Percentiles rank a stretch among this genome's conserved stretches.
These are phyloP conservation scores for Fusarium proliferatum DNA, from an alignment of 2,329 filamentous ascomycete species.

Conservation along the genomic window DNA sequence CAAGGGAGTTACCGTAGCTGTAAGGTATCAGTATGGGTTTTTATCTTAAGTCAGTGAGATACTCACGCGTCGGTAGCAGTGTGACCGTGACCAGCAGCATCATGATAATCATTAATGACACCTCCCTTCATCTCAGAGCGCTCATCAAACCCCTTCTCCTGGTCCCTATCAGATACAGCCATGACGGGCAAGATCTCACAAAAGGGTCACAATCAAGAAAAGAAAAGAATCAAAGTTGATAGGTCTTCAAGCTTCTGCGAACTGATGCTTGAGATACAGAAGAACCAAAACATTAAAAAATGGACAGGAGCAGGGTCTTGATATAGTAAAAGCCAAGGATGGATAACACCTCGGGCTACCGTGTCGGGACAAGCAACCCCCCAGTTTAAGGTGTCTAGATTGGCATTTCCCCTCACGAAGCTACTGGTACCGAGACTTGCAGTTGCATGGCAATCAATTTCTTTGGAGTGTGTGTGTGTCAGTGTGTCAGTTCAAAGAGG, in stretches of 20 bases:
- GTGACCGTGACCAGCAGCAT: conserved; percentile 40
- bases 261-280: conserved; percentile 19
- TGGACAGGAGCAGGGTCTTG: conserved; percentile 17
- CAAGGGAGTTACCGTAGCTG: conserved; percentile 43
- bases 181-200: conserved; percentile 12
- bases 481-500: not conserved
- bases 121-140: conserved; percentile 38
- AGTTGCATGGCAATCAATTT: conserved; percentile 3
- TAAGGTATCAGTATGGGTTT: not conserved
- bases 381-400: conserved; percentile 9
- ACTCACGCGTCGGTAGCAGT: conserved; percentile 43
- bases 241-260: conserved; percentile 13
- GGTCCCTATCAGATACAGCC: conserved; percentile 38
- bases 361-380: conserved; percentile 33
- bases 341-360: conserved; percentile 41
- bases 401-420: conserved; percentile 37
- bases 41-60: not conserved
- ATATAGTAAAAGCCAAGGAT: conserved; percentile 33
- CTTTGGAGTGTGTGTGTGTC: not conserved
- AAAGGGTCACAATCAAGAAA: no score
- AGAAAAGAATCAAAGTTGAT: not conserved
- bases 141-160: conserved; percentile 39
- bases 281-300: not conserved
- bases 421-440: not conserved
- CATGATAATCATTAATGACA: conserved; percentile 18